These are phyloP conservation scores for Gaeumannomyces sp. DNA, from an alignment of 2,329 filamentous ascomycete genomes.

Conservation along the genomic window DNA sequence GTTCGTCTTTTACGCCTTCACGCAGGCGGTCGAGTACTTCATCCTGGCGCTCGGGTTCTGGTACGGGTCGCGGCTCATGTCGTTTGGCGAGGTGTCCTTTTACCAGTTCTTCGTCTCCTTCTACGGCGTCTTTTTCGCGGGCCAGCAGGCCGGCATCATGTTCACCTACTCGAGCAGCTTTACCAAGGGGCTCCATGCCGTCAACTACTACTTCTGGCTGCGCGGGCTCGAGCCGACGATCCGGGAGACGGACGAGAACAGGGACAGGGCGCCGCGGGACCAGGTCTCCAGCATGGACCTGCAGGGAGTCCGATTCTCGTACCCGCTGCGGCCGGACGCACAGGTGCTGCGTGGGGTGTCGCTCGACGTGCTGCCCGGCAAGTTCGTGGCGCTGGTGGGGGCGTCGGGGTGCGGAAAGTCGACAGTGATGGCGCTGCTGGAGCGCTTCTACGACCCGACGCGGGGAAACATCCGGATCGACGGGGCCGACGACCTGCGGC, in stretches of 20 bases:
- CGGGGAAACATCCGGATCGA: conserved; percentile 39
- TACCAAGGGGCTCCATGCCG: conserved; percentile 42
- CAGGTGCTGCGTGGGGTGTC: conserved; percentile 36
- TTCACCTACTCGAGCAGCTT: conserved; percentile 46
- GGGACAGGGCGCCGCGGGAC: conserved; percentile 26
- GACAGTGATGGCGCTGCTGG: conserved; percentile 49
- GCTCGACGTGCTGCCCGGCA: conserved; percentile 32
- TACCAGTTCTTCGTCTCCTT: conserved; percentile 45
- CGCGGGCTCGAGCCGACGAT: conserved; percentile 34
- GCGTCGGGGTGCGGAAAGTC: conserved; percentile 54
- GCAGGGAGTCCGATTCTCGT: conserved; percentile 55
- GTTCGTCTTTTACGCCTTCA: conserved; percentile 30
- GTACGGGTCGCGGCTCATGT: conserved; percentile 32
- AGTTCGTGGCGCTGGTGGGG: conserved; percentile 50
- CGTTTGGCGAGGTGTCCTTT: conserved; percentile 30
- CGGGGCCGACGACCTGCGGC: conserved; percentile 12
- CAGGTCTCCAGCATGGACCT: conserved; percentile 36
- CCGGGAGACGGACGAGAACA: conserved; percentile 34
- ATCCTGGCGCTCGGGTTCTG: conserved; percentile 37
- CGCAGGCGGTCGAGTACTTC: conserved; percentile 34
- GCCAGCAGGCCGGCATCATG: conserved; percentile 33
- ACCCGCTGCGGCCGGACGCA: conserved; percentile 41
- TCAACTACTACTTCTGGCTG: conserved; percentile 46
- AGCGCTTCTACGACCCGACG: conserved; percentile 38
- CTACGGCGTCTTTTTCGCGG: conserved; percentile 41